Conservation (phyloP, 2,329 filamentous ascomycete genomes). For the Tolypocladium inflatum region DNA sequence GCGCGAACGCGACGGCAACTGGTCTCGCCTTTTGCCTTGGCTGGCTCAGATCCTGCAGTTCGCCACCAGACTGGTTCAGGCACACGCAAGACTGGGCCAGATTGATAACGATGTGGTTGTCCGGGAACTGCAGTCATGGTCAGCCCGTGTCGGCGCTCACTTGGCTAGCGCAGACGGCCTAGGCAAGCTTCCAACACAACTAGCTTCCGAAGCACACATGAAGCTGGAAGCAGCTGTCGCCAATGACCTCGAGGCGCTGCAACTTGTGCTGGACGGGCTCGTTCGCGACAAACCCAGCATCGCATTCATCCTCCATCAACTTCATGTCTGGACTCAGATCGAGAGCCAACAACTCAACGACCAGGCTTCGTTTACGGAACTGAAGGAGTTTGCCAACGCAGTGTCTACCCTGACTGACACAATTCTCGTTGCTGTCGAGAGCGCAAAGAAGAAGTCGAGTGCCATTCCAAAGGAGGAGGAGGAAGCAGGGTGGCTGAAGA, state of each 20-base stretch:
- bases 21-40: slow-evolving; percentile 39
- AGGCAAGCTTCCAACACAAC: slow-evolving; percentile 37
- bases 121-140: slow-evolving; percentile 39
- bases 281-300: slow-evolving; percentile 42
- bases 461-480: slow-evolving; percentile 25
- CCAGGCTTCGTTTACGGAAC: slow-evolving; percentile 7
- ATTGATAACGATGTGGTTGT: slow-evolving; percentile 35
- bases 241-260: slow-evolving; percentile 26
- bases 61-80: slow-evolving; percentile 49
- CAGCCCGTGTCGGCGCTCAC: slow-evolving; percentile 34
- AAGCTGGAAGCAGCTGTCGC: slow-evolving; percentile 24
- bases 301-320: slow-evolving; percentile 55
- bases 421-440: slow-evolving; percentile 71
- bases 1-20: slow-evolving; percentile 11
- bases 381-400: slow-evolving; percentile 42
- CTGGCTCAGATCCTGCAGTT: slow-evolving; percentile 59
- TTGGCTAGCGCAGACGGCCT: slow-evolving; percentile 31
- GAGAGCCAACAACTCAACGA: slow-evolving; percentile 10
- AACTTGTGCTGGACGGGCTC: slow-evolving; percentile 29
- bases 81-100: slow-evolving; percentile 57
- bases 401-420: slow-evolving; percentile 61
- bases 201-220: slow-evolving; percentile 31
- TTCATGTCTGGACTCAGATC: slow-evolving; percentile 52
- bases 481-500: slow-evolving; percentile 24
- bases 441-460: slow-evolving; percentile 47